Base-by-base conservation (phyloP, 257 asterid genomes). In the Salvia rosmarinus region DNA sequence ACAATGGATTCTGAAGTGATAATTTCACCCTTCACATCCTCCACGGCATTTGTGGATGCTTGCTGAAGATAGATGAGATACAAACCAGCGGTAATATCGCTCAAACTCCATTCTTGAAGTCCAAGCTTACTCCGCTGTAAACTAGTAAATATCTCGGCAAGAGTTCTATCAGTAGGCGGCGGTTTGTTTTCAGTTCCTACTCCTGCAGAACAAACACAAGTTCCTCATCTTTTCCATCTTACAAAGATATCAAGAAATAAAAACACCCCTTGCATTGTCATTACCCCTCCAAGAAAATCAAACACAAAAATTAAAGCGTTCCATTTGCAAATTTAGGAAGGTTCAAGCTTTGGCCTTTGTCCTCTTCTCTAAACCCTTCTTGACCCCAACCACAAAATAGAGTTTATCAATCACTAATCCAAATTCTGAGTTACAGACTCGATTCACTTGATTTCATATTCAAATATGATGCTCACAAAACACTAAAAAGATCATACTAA, bases 21-120 rank as follows among this genome's bases (percentile, higher is more conserved):
- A 57, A 75, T 67, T 76, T 86, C 90, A 37, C 97, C 99, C 83
- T 73, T 89, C 74, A 95, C 82, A 64, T 88, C 92, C 72, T 91
- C 97, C 40, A 77, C 78, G 40, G 81, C 75, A 57, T 76, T 76
- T 37, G 78, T 78, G 57, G 99, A 87, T 69, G 98, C 94, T 79
- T 91, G 98, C 77, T 74, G 91, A 76, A 95, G 92, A 82, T 95
- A 91, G 40, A 95, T 77, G 64, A 89, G 95, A 84, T 88, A 95
- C 81, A 95, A 80, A 70, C 98, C 99, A 68, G 88, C 59, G 2
- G 99, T 95, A 68, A 95, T 92, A 82, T 95, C 98, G 76, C 97
- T 84, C 39, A 95, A 81, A 85, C 90, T 91, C 99, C 99, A 95
- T 77, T 90, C 96, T 79, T 91, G 92, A 70, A 95, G 65, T 62